Evolutionary conservation across 1,284 basidiomycete species (phyloP), one percentile per base, ranked within the genome.

Genomic region (Apiotrichum akiyoshidainum): DNA sequence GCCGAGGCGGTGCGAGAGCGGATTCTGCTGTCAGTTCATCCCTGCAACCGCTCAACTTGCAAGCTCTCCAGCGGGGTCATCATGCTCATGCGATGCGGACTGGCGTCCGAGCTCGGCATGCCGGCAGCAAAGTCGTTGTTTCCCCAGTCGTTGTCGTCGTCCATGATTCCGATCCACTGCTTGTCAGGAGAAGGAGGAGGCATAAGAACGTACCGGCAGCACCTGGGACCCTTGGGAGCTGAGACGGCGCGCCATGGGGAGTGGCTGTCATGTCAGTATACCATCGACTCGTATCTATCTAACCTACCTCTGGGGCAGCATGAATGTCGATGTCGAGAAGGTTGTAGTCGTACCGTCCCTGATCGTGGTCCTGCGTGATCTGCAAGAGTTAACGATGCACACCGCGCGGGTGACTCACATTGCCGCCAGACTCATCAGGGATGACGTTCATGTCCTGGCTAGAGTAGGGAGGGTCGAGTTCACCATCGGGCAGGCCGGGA

Each of bases 1-100:
- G n/a, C 42, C 19, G 42, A 44, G 42, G 11, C 10, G 31, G 17
- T 33, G 10, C 11, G 11, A 4, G 45, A 42, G 33, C 59, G 59
- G n/a, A 60, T 45, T 12, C 59, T 60, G 49, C 4, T 10, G 2
- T 37, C 17, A 31, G 26, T 31, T 19, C 51, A 46, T 19, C 4
- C 10, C 16, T 22, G 45, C 22, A 50, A 12, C 13, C 19, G 2
- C 7, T 16, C 17, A 16, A 31, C 68, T 58, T 31, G 70, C 73
- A 52, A 47, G 11, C 47, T 49, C 48, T 75, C 73, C 57, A 63
- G 68, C 6, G 69, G 71, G 1, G 73, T 73, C 68, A 75, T 69
- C 46, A 65, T 39, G 54, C 71, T 75, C 19, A 72, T 16, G 21
- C 60, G 59, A 1, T 60, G 61, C 37, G 52, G 63, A 11, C 55